These are phyloP conservation scores for Elsinoe batatas DNA, from an alignment of 2,329 filamentous ascomycete species.

Conservation along the genomic window DNA sequence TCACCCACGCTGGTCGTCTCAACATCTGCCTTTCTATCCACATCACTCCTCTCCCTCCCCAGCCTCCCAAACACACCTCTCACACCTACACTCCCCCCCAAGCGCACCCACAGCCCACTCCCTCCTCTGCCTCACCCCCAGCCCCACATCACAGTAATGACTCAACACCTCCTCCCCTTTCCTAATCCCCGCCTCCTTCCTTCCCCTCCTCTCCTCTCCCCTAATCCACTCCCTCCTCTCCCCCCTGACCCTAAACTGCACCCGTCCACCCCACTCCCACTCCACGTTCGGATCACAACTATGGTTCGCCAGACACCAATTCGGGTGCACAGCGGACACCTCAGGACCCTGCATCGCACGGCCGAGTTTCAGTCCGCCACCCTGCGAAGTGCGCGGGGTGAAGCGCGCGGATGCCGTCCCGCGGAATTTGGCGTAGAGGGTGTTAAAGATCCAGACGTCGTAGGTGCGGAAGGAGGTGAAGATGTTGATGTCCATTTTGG, in stretches of 20 bases:
- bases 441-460: slow-evolving; percentile 81
- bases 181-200: slow-evolving; percentile 50
- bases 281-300: slow-evolving; percentile 89
- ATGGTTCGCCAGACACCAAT: slow-evolving; percentile 96
- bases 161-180: slow-evolving; percentile 79
- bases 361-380: slow-evolving; percentile 24
- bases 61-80: slow-evolving; percentile 65
- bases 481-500: slow-evolving; percentile 77
- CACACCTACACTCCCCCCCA: slow-evolving; percentile 81
- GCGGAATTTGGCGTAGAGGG: slow-evolving; percentile 83
- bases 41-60: neutral
- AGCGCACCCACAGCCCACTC: slow-evolving; percentile 85
- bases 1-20: no score
- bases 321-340: slow-evolving; percentile 83
- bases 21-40: neutral
- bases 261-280: slow-evolving; percentile 83
- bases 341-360: slow-evolving; percentile 70
- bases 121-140: slow-evolving; percentile 68
- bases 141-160: slow-evolving; percentile 82
- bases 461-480: slow-evolving; percentile 47
- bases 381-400: slow-evolving; percentile 30
- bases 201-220: slow-evolving; percentile 19
- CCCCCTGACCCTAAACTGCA: slow-evolving; percentile 58
- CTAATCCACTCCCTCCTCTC: slow-evolving; percentile 44
- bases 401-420: slow-evolving; percentile 84